Evolutionary conservation across 768 basidiomycete genomes (phyloP), one percentile per base, ranked within the genome.

Genomic region (Boletus rubroflammeus): DNA sequence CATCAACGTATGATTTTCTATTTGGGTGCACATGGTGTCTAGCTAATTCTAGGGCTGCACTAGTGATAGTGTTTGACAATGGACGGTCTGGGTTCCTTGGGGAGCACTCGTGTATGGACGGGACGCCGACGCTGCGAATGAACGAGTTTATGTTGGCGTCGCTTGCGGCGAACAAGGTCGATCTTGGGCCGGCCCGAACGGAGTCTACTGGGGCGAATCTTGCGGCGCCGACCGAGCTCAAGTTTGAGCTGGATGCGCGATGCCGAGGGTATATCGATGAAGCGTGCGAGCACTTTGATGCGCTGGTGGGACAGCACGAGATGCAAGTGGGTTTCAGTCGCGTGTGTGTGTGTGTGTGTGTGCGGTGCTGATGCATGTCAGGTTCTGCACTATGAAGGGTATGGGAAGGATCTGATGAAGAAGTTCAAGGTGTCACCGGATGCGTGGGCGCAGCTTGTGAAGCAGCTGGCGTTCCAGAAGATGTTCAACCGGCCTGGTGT

Each of bases 41-140:
- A 50, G 25, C 50, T 50, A 46, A 56, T 46, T 9, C 53, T 36
- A 28, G 19, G 6, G 17, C 10, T 50, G 41, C 36, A n/a, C n/a
- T n/a, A 94, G 93, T 98, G 50, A 83, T 99, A 63, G 91, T 99
- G 8, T 96, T 91, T 66, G 92, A 93, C 55, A 93, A 94, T 62
- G 97, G 93, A 43, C 90, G 92, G 35, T 93, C 92, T 23, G 96
- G 90, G 0, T 99, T 98, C 81, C 75, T 93, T 0, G 90, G 90
- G 36, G 87, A 90, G 67, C 88, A 90, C 71, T 90, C 86, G 19
- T 90, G 87, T 62, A 85, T 88, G 87, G 95, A 98, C 65, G 96
- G 96, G 19, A 98, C 94, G 1, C 90, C 97, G 5, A 98, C 96
- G 0, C 77, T 98, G 29, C 86, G 97, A 44, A 73, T 98, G 80